These are phyloP conservation scores for Plasmopara viticola DNA, from an alignment of 352 stramenopile species.

Conservation along the genomic window DNA sequence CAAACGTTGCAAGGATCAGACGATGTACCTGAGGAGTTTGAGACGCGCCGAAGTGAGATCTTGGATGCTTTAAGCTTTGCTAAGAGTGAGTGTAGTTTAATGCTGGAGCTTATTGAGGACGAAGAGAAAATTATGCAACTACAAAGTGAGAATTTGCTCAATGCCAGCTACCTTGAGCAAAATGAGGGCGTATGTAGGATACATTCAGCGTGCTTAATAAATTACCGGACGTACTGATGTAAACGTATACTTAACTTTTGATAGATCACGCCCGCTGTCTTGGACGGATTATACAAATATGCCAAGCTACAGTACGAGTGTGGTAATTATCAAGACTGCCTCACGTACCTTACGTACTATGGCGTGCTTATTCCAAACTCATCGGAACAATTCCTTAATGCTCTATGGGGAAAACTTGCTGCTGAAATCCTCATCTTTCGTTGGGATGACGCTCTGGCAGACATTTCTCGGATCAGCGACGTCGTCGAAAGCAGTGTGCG, in stretches of 20 bases:
- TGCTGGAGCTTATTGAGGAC: constrained; percentile 79
- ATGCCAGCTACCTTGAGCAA: constrained; percentile 71
- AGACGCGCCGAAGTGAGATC: constrained; percentile 69
- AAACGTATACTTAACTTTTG: constrained; percentile 1
- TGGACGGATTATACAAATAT: constrained; percentile 92
- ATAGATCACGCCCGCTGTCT: constrained; percentile 82
- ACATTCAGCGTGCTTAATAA: not conserved
- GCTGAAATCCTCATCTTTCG: constrained; percentile 95
- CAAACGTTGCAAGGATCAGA: constrained; percentile 84
- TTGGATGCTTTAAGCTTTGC: constrained; percentile 67
- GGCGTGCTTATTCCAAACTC: constrained; percentile 82
- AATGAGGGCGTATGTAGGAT: constrained; percentile 61
- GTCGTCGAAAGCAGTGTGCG: constrained; percentile 91
- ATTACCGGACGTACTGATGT: not conserved
- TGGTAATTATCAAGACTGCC: constrained; percentile 92
- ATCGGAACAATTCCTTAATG: constrained; percentile 82
- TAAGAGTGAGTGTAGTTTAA: constrained; percentile 67
- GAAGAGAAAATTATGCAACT: constrained; percentile 85
- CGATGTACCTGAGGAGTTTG: constrained; percentile 75
- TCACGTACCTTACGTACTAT: constrained; percentile 89
- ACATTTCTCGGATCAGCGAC: constrained; percentile 91
- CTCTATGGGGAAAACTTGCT: constrained; percentile 94
- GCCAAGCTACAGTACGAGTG: constrained; percentile 97
- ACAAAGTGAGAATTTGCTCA: constrained; percentile 78
- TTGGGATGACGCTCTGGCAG: constrained; percentile 92